Conservation (phyloP, 2,329 filamentous ascomycete genomes). For the Botrytis elliptica region DNA sequence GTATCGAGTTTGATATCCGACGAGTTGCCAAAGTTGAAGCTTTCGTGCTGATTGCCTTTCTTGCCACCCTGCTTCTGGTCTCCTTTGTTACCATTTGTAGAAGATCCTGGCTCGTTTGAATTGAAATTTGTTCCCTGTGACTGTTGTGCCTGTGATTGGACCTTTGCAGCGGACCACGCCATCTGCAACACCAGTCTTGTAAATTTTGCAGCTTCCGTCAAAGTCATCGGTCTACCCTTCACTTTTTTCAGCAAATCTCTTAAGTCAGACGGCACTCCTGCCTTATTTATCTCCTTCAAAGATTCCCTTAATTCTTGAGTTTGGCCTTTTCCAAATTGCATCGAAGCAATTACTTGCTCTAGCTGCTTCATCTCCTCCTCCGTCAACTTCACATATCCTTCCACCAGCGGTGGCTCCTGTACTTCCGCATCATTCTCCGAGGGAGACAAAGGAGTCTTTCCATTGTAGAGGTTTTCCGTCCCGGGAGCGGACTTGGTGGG, state of each 20-base stretch:
- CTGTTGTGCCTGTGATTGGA: slow-evolving; percentile 29
- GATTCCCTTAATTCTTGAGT: slow-evolving; percentile 60
- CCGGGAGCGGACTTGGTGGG: slow-evolving; percentile 40
- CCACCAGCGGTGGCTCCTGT: slow-evolving; percentile 32
- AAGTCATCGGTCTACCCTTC: slow-evolving; percentile 33
- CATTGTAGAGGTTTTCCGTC: slow-evolving; percentile 47
- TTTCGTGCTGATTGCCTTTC: slow-evolving; percentile 40
- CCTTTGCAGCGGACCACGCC: slow-evolving; percentile 34
- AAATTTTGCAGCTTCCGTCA: slow-evolving; percentile 35
- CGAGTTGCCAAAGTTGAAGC: slow-evolving; percentile 26
- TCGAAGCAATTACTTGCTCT: slow-evolving; percentile 53
- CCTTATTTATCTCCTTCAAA: slow-evolving; percentile 60
- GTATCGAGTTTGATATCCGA: slow-evolving; percentile 36
- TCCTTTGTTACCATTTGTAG: not conserved
- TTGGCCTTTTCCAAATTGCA: slow-evolving; percentile 59
- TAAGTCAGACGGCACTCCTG: slow-evolving; percentile 65
- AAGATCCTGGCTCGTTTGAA: slow-evolving; percentile 24
- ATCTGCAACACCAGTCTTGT: slow-evolving; percentile 41
- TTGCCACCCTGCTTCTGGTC: slow-evolving; percentile 2
- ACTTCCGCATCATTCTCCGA: slow-evolving; percentile 32
- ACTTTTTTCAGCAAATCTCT: slow-evolving; percentile 42
- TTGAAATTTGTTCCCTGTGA: slow-evolving; percentile 36
- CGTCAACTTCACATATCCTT: slow-evolving; percentile 45
- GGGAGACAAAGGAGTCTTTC: slow-evolving; percentile 42
- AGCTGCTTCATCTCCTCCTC: slow-evolving; percentile 58